Percentiles rank a stretch among this genome's conserved stretches.
Evolutionary conservation across 2,329 filamentous ascomycete genomes (phyloP).

Genomic region (Fusarium hainanense): DNA sequence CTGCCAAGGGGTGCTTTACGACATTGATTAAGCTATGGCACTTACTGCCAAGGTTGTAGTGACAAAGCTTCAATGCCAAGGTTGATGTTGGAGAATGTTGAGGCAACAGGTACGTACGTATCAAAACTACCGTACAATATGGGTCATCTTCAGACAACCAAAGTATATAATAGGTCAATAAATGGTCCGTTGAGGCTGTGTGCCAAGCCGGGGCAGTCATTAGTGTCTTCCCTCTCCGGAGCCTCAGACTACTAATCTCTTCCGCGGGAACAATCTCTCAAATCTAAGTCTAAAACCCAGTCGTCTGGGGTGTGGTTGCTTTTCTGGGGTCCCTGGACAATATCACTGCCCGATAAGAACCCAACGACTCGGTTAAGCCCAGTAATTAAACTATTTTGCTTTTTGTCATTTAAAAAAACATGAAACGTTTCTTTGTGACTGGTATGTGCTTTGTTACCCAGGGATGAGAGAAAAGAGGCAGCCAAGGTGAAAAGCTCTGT

Average conservation of each 20-base stretch:
- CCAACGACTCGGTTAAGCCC: slow-evolving; percentile 43
- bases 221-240: slow-evolving; percentile 1
- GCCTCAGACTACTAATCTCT: slow-evolving; percentile 3
- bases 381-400: slow-evolving; percentile 40
- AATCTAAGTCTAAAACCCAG: background rate
- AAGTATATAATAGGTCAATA: too few relatives aligned
- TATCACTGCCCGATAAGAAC: slow-evolving; percentile 32
- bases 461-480: slow-evolving; percentile 7
- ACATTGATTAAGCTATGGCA: background rate
- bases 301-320: background rate
- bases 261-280: background rate
- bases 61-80: too few relatives aligned
- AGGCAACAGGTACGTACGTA: background rate
- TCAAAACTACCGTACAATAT: background rate
- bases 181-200: slow-evolving; percentile 23
- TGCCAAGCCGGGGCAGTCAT: slow-evolving; percentile 35
- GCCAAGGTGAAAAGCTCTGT: background rate
- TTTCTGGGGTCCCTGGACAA: background rate
- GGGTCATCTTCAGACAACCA: background rate
- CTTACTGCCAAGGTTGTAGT: background rate
- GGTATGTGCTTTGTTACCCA: background rate
- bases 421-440: background rate
- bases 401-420: background rate
- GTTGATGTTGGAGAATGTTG: background rate
- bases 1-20: background rate